These are phyloP conservation scores for Nicotiana obtusifolia DNA, from an alignment of 257 asterid species.

Conservation along the genomic window DNA sequence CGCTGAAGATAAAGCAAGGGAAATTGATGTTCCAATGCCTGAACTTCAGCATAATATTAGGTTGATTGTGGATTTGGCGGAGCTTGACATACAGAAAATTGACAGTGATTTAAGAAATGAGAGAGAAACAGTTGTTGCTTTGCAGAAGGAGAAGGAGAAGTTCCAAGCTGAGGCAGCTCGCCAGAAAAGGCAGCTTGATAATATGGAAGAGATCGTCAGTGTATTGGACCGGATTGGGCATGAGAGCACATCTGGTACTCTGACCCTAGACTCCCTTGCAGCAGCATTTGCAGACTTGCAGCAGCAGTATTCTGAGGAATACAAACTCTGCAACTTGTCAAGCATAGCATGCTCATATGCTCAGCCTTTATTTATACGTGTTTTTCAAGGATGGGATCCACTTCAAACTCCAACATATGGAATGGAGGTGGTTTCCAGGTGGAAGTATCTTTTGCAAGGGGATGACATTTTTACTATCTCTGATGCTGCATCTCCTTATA, in stretches of 20 bases:
- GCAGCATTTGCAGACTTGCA: constrained; percentile 53
- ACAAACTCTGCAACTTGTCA: constrained; percentile 59
- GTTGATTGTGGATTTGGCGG: constrained; percentile 57
- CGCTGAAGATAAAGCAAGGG: constrained; percentile 66
- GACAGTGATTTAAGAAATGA: constrained; percentile 70
- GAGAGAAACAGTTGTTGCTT: constrained; percentile 66
- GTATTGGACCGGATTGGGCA: constrained; percentile 45
- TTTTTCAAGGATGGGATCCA: constrained; percentile 74
- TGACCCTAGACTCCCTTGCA: constrained; percentile 61
- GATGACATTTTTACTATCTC: constrained; percentile 28
- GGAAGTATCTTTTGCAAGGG: constrained; percentile 55
- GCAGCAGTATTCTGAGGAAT: constrained; percentile 48
- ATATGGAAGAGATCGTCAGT: constrained; percentile 46
- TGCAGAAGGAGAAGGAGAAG: constrained; percentile 74
- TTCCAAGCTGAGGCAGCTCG: constrained; percentile 43
- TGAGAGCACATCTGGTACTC: constrained; percentile 46
- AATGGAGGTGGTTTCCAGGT: constrained; percentile 34
- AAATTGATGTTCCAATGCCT: constrained; percentile 73
- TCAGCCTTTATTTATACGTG: constrained; percentile 53
- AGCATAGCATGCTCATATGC: constrained; percentile 76
- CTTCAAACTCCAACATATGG: constrained; percentile 64
- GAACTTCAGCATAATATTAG: constrained; percentile 80
- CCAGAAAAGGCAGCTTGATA: constrained; percentile 57
- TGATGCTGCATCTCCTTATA: constrained; percentile 40
- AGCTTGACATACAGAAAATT: constrained; percentile 66